Evolutionary conservation across 164 flowering plant species (phyloP).

Genomic region (Umbellularia californica): DNA sequence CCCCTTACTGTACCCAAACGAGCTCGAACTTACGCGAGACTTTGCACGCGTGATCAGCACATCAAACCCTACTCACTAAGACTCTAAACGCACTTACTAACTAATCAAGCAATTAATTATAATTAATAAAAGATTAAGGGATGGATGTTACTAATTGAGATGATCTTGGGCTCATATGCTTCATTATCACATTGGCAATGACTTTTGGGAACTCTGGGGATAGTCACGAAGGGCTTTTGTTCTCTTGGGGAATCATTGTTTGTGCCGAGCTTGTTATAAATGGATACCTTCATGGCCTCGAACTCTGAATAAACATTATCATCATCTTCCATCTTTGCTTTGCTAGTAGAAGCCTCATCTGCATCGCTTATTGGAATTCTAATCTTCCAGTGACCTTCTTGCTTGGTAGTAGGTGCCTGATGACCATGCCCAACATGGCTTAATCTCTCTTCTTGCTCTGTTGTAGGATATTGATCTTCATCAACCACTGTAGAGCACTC

Average conservation of each 20-base stretch:
- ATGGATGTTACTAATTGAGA: no score
- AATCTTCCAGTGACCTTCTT: neutral
- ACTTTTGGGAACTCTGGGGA: conserved; percentile 37
- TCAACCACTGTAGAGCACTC: no score
- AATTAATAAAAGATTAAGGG: no score
- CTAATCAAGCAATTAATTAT: no score
- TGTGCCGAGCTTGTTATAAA: neutral
- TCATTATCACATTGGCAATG: conserved; percentile 31
- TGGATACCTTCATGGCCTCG: neutral
- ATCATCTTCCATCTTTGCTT: neutral
- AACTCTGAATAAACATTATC: neutral
- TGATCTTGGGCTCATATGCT: conserved; percentile 41
- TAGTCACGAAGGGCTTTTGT: conserved; percentile 5
- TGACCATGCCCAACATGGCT: neutral
- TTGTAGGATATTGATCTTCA: no score
- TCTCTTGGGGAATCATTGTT: neutral
- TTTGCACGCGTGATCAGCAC: no score
- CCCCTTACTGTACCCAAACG: no score
- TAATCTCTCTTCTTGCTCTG: neutral
- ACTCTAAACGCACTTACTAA: no score
- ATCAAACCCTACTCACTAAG: no score
- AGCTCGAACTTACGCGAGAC: no score
- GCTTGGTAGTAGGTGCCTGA: neutral
- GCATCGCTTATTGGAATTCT: neutral
- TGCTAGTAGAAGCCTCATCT: neutral